Evolutionary conservation across 2,329 filamentous ascomycete species (phyloP).

Genomic region (Cordyceps cicadae): DNA sequence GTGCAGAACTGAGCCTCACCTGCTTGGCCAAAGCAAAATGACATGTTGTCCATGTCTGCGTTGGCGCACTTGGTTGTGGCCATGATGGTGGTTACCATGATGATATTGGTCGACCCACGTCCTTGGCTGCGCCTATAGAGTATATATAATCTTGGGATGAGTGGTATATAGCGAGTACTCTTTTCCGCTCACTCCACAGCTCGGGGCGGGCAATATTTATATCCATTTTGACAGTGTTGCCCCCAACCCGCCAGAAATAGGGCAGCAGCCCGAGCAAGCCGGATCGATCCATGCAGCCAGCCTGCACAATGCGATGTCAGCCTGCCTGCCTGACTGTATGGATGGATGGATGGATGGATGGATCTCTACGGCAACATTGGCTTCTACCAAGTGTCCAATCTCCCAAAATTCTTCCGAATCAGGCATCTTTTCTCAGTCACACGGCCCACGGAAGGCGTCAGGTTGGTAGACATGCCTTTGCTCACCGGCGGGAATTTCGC

Average conservation of each 20-base stretch:
- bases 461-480: constrained; percentile 2
- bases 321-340: not conserved
- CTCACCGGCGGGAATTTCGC: not conserved
- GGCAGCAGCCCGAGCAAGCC: not conserved
- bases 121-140: not conserved
- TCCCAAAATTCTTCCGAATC: not conserved
- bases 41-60: not conserved
- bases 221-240: not conserved
- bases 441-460: not conserved
- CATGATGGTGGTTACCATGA: not conserved
- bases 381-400: not conserved
- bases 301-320: not conserved
- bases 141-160: too few species aligned
- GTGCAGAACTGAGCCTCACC: constrained; percentile 28
- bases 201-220: not conserved
- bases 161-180: too few species aligned
- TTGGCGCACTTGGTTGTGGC: constrained; percentile 10
- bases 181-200: too few species aligned
- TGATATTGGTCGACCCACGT: not conserved
- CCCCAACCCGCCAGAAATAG: not conserved
- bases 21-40: constrained; percentile 18
- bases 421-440: constrained; percentile 3
- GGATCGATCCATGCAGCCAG: not conserved
- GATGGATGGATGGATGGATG: too few species aligned
- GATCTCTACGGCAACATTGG: constrained; percentile 7